These are phyloP conservation scores for Pyrenophora seminiperda DNA, from an alignment of 2,329 filamentous ascomycete species.

Conservation along the genomic window DNA sequence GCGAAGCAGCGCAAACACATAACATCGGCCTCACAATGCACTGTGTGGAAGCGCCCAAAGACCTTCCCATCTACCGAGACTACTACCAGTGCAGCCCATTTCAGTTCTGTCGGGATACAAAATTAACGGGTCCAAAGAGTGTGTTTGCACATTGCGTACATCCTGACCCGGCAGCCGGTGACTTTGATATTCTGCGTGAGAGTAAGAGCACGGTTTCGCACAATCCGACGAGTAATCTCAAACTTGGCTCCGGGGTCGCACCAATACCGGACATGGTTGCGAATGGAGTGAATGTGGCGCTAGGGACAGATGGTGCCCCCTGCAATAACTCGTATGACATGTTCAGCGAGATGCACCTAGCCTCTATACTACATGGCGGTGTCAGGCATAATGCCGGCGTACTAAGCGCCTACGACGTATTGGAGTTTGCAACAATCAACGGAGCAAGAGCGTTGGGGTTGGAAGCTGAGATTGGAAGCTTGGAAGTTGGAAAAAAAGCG, in stretches of 20 bases:
- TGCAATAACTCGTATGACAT: conserved; percentile 42
- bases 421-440: conserved; percentile 35
- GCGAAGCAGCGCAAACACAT: conserved; percentile 47
- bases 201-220: conserved; percentile 37
- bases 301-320: conserved; percentile 35
- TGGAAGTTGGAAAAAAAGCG: conserved; percentile 52
- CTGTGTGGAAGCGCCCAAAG: conserved; percentile 52
- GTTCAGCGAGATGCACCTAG: conserved; percentile 37
- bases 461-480: conserved; percentile 46
- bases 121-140: conserved; percentile 46
- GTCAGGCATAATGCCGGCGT: conserved; percentile 20
- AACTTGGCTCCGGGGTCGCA: conserved; percentile 31
- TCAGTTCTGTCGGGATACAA: conserved; percentile 35
- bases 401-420: conserved; percentile 24
- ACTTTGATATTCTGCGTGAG: conserved; percentile 48
- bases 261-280: conserved; percentile 23
- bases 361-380: conserved; percentile 27
- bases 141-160: conserved; percentile 48
- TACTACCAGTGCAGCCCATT: conserved; percentile 50
- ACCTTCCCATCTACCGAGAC: conserved; percentile 46
- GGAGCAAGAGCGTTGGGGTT: conserved; percentile 38
- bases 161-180: conserved; percentile 48
- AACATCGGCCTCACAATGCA: conserved; percentile 56
- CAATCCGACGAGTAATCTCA: conserved; percentile 33
- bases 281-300: conserved; percentile 22